A percentile compares a stretch with the other conserved stretches of the same genome.
Conservation (phyloP, 1,284 basidiomycete genomes). For the Vanrija pseudolonga region DNA sequence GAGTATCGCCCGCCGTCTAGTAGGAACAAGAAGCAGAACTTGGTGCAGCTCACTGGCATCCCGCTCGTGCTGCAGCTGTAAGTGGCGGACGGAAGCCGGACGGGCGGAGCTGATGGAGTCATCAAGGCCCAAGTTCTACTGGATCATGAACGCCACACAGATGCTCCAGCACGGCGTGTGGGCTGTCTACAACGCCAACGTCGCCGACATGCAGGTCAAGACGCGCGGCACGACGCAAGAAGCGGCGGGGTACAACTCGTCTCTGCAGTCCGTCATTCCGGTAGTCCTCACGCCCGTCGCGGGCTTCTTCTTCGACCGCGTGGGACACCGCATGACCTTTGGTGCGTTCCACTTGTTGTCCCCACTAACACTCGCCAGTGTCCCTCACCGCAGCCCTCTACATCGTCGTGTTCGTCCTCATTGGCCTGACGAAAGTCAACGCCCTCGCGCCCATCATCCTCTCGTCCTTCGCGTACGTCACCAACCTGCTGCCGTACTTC, state of each 20-base stretch:
- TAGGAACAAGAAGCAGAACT: not conserved
- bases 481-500: conserved; percentile 42
- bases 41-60: not conserved
- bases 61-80: conserved; percentile 10
- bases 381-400: conserved; percentile 32
- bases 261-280: conserved; percentile 40
- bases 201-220: conserved; percentile 42
- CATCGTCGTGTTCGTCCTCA: conserved; percentile 40
- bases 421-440: conserved; percentile 42
- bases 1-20: conserved; percentile 16
- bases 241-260: conserved; percentile 42
- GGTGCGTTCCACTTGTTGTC: not conserved
- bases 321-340: conserved; percentile 26
- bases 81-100: not conserved
- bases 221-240: conserved; percentile 39
- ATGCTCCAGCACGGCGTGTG: conserved; percentile 38
- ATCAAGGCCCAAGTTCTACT: conserved; percentile 12
- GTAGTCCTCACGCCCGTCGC: conserved; percentile 44
- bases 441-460: conserved; percentile 40
- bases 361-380: not conserved
- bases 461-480: conserved; percentile 34
- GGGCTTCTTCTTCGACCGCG: conserved; percentile 27
- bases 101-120: not conserved
- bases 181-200: conserved; percentile 35
- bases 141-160: conserved; percentile 15